phyloP scores from a whole-genome alignment of 805 yeast genomes.

The Debaryomyces maramus region DNA sequence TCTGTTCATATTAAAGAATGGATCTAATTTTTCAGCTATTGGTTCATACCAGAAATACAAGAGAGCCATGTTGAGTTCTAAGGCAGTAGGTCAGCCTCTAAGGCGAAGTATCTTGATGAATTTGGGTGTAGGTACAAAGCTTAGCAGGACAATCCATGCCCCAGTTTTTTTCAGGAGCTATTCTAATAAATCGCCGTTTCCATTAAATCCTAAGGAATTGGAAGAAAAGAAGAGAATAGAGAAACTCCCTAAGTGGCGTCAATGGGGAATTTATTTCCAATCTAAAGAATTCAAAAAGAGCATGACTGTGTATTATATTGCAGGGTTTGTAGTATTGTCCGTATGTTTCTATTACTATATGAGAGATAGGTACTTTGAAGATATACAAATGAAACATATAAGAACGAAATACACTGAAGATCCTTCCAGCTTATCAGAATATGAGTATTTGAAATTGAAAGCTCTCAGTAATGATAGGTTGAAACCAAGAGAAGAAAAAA shows the following conservation, averaged over 20 bases:
- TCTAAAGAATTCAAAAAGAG: constrained; percentile 56
- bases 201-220: constrained; percentile 30
- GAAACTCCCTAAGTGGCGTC: constrained; percentile 35
- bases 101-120: constrained; percentile 1
- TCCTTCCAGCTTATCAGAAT: constrained; percentile 52
- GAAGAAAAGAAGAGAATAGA: constrained; percentile 27
- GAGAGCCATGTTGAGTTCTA: neutral
- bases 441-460: constrained; percentile 61
- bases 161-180: neutral
- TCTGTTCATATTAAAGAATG: no score
- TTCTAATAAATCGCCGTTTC: constrained; percentile 30
- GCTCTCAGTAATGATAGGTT: constrained; percentile 56
- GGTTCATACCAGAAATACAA: no score
- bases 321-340: constrained; percentile 56
- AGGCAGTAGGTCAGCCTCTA: neutral
- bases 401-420: constrained; percentile 37
- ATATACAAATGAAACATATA: constrained; percentile 52
- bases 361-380: constrained; percentile 65
- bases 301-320: constrained; percentile 62
- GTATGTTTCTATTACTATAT: constrained; percentile 63
- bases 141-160: neutral
- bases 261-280: constrained; percentile 43
- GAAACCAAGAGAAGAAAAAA: constrained; percentile 63
- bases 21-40: no score
- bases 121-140: neutral